Evolutionary conservation across 1,139 yeast species (phyloP).

Genomic region (Arxiozyma bovina): DNA sequence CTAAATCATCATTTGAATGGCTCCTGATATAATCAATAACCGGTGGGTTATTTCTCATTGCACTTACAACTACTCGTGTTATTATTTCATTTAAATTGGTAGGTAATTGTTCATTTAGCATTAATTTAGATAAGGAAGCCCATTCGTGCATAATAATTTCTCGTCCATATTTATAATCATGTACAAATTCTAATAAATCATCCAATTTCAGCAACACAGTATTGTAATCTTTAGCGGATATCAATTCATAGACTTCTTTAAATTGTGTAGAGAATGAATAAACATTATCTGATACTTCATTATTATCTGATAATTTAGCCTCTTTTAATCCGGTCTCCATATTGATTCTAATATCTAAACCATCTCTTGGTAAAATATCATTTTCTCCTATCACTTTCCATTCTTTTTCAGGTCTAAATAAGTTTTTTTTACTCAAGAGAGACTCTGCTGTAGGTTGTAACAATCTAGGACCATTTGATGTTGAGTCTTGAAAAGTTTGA

Average conservation of each 20-base stretch:
- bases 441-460: constrained; percentile 41
- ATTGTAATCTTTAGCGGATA: constrained; percentile 14
- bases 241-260: constrained; percentile 9
- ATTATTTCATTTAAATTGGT: constrained; percentile 36
- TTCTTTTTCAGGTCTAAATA: constrained; percentile 51
- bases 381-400: constrained; percentile 66
- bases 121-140: constrained; percentile 14
- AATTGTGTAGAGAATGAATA: constrained; percentile 25
- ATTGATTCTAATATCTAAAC: constrained; percentile 65
- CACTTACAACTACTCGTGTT: constrained; percentile 45
- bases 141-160: constrained; percentile 28
- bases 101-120: constrained; percentile 14
- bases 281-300: neutral
- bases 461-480: neutral
- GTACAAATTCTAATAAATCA: constrained; percentile 28
- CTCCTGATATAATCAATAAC: constrained; percentile 37
- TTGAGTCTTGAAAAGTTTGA: neutral
- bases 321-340: constrained; percentile 58
- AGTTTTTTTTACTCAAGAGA: constrained; percentile 26
- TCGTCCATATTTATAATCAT: constrained; percentile 29
- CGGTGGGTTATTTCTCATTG: constrained; percentile 64
- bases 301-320: constrained; percentile 46
- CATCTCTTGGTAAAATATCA: constrained; percentile 60
- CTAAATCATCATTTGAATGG: constrained; percentile 1
- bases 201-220: constrained; percentile 19